Conservation (phyloP, 2,329 filamentous ascomycete genomes). For the Colletotrichum tropicicola region DNA sequence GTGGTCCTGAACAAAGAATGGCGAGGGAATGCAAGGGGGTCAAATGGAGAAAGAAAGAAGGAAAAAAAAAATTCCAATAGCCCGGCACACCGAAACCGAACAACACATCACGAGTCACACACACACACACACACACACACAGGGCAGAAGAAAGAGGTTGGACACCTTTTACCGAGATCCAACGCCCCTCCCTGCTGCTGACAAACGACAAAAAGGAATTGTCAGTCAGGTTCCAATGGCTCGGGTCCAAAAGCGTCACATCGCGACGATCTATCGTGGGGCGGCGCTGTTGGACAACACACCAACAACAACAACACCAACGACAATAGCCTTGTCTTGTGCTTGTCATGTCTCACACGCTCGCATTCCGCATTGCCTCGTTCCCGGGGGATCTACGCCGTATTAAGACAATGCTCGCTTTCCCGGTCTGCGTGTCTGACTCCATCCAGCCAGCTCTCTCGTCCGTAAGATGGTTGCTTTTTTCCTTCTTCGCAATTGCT, state of each 20-base stretch:
- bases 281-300: background rate
- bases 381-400: no score
- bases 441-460: background rate
- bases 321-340: slow-evolving; percentile 1
- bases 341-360: background rate
- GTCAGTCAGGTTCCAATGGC: background rate
- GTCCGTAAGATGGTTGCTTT: background rate
- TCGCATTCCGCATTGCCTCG: background rate
- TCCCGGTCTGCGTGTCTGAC: no score
- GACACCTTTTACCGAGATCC: no score
- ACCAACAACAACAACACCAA: background rate
- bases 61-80: background rate
- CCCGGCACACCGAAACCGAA: slow-evolving; percentile 2
- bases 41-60: background rate
- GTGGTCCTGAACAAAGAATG: no score
- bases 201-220: background rate
- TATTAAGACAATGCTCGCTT: no score
- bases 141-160: background rate
- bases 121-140: background rate
- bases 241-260: slow-evolving; percentile 1
- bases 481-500: background rate
- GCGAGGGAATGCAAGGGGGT: background rate
- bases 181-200: background rate
- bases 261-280: background rate
- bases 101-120: background rate